These are phyloP conservation scores for Botrytis hyacinthi DNA, from an alignment of 2,329 filamentous ascomycete species.

Conservation along the genomic window DNA sequence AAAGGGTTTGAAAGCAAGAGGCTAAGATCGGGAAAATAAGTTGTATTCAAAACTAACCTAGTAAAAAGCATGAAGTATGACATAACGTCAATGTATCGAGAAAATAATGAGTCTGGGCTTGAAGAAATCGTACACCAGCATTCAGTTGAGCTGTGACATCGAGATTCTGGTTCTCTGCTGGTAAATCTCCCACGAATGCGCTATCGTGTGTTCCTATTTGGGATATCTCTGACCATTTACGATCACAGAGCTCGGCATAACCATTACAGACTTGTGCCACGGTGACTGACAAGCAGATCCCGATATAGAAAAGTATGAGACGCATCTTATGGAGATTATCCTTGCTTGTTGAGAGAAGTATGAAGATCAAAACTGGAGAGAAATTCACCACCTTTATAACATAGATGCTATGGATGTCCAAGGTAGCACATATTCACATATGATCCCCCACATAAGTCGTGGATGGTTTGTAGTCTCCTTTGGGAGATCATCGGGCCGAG, in stretches of 20 bases:
- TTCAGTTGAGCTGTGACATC: conserved; percentile 59
- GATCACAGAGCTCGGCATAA: conserved; percentile 68
- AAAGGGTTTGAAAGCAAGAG: neutral
- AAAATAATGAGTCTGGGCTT: conserved; percentile 49
- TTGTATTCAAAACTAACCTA: neutral
- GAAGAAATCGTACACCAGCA: conserved; percentile 63
- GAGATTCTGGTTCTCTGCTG: conserved; percentile 54
- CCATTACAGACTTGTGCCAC: conserved; percentile 54
- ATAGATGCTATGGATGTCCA: neutral
- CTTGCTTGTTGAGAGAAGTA: neutral
- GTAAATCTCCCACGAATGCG: conserved; percentile 36
- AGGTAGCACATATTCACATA: neutral
- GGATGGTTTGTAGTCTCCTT: conserved; percentile 3
- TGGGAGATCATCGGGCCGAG: conserved; percentile 9
- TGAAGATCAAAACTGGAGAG: neutral
- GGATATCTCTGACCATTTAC: conserved; percentile 72
- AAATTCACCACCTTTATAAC: conserved; percentile 1
- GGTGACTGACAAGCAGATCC: conserved; percentile 1
- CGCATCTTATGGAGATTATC: neutral
- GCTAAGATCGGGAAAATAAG: neutral
- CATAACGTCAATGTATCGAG: conserved; percentile 34
- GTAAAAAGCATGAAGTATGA: conserved; percentile 13
- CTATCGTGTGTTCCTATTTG: conserved; percentile 70
- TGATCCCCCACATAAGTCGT: neutral
- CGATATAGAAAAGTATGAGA: conserved; percentile 3